Conservation (phyloP, 2,329 filamentous ascomycete species). For the Ophiostoma ulmi region DNA sequence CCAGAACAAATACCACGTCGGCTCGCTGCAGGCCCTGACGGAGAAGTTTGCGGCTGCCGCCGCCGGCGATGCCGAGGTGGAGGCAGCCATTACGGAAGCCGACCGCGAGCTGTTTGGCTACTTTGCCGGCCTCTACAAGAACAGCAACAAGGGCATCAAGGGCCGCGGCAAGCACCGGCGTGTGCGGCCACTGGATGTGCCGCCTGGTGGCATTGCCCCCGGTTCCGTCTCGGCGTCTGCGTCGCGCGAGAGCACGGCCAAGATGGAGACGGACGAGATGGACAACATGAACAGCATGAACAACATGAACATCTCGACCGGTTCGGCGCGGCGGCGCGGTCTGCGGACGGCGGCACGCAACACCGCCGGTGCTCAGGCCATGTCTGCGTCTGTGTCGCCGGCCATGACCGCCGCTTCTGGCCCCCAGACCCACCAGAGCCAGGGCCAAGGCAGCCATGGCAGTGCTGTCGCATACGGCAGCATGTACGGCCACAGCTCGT, state of each 20-base stretch:
- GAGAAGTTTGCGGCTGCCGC: slow-evolving; percentile 61
- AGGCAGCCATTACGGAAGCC: slow-evolving; percentile 34
- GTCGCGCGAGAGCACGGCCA: neutral
- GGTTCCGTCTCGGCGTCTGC: neutral
- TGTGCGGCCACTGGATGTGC: slow-evolving; percentile 41
- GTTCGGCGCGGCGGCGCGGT: neutral
- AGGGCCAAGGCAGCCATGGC: neutral
- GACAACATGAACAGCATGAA: neutral
- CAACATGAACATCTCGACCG: neutral
- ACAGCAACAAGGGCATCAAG: slow-evolving; percentile 98
- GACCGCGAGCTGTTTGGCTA: slow-evolving; percentile 77
- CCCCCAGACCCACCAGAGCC: neutral
- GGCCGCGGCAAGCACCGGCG: slow-evolving; percentile 81
- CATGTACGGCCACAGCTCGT: slow-evolving; percentile 13
- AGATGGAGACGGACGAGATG: neutral
- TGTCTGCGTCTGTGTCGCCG: neutral
- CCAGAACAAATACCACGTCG: slow-evolving; percentile 86
- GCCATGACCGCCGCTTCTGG: neutral
- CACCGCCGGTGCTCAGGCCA: neutral
- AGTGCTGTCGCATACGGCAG: slow-evolving; percentile 1
- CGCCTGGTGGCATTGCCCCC: slow-evolving; percentile 19
- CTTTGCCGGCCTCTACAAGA: slow-evolving; percentile 86
- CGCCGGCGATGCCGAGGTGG: slow-evolving; percentile 58
- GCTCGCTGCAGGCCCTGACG: slow-evolving; percentile 66
- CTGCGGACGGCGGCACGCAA: neutral